Evolutionary conservation across 495 filamentous ascomycete genomes (phyloP).

Genomic region (Penicillium coprophilum): DNA sequence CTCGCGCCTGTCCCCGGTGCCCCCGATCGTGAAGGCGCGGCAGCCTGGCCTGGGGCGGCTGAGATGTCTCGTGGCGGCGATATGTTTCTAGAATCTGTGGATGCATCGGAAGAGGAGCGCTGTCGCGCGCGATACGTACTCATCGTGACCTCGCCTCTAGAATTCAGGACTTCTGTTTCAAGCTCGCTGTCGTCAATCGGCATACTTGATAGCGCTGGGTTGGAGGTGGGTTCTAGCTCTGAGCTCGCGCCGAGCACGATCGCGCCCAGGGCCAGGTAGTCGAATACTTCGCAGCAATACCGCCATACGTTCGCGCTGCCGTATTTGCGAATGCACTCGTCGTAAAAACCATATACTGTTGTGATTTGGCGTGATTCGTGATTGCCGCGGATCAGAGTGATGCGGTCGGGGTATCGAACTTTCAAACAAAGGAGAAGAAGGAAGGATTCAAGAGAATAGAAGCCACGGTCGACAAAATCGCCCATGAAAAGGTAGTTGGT

Average conservation of each 20-base stretch:
- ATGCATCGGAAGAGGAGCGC: constrained; percentile 33
- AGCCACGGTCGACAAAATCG: constrained; percentile 97
- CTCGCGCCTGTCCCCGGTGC: constrained; percentile 78
- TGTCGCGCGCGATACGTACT: constrained; percentile 60
- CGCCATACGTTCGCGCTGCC: constrained; percentile 97
- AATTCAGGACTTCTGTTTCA: constrained; percentile 90
- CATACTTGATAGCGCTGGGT: constrained; percentile 47
- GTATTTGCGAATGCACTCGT: constrained; percentile 96
- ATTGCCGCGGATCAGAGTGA: constrained; percentile 94
- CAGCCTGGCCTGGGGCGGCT: constrained; percentile 36
- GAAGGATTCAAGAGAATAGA: constrained; percentile 96
- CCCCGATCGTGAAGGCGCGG: constrained; percentile 53
- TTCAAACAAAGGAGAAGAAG: constrained; percentile 93
- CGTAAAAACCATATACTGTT: constrained; percentile 98
- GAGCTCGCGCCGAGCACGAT: constrained; percentile 88
- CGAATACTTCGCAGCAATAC: constrained; percentile 98
- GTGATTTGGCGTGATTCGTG: constrained; percentile 98
- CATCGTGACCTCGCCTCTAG: constrained; percentile 71
- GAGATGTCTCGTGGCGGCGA: constrained; percentile 50
- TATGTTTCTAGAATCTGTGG: constrained; percentile 38
- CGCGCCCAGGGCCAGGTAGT: constrained; percentile 93
- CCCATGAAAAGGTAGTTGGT: constrained; percentile 99
- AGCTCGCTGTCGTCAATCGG: constrained; percentile 63
- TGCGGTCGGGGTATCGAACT: constrained; percentile 95
- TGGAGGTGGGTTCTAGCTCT: constrained; percentile 56